Conservation (phyloP, 768 basidiomycete species). For the Myochromella boudieri region DNA sequence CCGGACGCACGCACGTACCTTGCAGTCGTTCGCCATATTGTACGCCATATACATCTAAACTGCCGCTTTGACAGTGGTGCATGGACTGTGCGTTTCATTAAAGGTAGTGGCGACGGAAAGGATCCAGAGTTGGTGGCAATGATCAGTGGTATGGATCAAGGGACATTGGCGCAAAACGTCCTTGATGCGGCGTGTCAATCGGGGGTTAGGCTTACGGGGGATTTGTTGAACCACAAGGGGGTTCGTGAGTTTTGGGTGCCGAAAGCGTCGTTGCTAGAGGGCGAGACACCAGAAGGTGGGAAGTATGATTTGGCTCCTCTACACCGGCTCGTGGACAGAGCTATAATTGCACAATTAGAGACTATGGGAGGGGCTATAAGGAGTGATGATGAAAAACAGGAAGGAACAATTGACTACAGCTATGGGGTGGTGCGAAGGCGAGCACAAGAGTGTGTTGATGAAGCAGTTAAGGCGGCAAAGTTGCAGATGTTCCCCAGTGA, state of each 20-base stretch:
- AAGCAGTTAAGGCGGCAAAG: too few species aligned
- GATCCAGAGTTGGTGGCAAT: not conserved
- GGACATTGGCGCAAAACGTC: not conserved
- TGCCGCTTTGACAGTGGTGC: too few species aligned
- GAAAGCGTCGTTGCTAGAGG: not conserved
- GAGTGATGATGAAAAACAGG: too few species aligned
- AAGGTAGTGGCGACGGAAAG: not conserved
- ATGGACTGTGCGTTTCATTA: too few species aligned
- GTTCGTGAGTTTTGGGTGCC: not conserved
- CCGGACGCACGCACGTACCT: constrained; percentile 38
- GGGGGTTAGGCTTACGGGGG: not conserved
- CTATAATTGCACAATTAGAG: not conserved
- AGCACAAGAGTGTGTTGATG: too few species aligned
- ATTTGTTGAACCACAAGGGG: not conserved
- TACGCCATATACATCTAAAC: constrained; percentile 27
- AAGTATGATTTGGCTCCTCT: not conserved
- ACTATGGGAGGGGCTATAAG: too few species aligned
- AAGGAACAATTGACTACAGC: too few species aligned
- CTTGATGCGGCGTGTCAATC: not conserved
- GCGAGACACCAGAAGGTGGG: not conserved
- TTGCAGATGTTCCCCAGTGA: too few species aligned
- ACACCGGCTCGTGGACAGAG: not conserved
- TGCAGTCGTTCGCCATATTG: constrained; percentile 36
- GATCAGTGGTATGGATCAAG: not conserved
- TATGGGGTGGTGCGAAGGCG: too few species aligned